Base-by-base conservation (phyloP, 78 protist species). In the Monocercomonoides exilis region DNA sequence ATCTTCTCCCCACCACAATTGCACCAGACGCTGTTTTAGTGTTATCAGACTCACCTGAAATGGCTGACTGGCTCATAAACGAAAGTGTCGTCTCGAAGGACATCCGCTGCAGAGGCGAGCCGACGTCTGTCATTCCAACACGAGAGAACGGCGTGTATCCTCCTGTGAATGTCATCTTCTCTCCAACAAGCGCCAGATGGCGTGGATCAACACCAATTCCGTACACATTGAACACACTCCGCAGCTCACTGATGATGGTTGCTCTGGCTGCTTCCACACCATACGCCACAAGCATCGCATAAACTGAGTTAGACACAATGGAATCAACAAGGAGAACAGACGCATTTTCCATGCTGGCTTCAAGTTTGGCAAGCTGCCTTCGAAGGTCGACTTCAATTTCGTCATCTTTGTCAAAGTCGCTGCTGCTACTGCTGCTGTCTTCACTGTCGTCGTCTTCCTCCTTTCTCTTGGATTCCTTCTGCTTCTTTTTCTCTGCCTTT, bases 121-220 rank as follows among this genome's bases (percentile, higher is more conserved):
- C 0, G 35, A 6, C 3, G 2, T 42, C 0, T n/a, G 2, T 90
- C 38, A 95, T 92, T 36, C 94, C 92, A 5, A 81, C 1, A 33
- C 97, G 77, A 85, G 88, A 92, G 77, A 90, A 80, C n/a, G 95
- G 90, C 2, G 43, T 21, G 82, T 86, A 93, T 0, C 43, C 90
- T 11, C 96, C 96, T 77, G 80, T 87, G 38, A 86, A 86, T 3
- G 92, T 85, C 96, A 97, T 96, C 77, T 91, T 93, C 91, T 97
- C 99, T n/a, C 96, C 99, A 4, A 97, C 80, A 35, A 97, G 87
- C 0, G 92, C 77, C 42, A 98, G 91, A 85, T 98, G 99, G 63
- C 99, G 92, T 3, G 33, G 80, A 63, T 97, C 96, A n/a, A 98
- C 99, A 36, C 46, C 36, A 42, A 98, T 97, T 77, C 99, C 99